A percentile compares a stretch with the other conserved stretches of the same genome.
These are phyloP conservation scores for Verticillium isaacii DNA, from an alignment of 2,329 filamentous ascomycete genomes.

Conservation along the genomic window DNA sequence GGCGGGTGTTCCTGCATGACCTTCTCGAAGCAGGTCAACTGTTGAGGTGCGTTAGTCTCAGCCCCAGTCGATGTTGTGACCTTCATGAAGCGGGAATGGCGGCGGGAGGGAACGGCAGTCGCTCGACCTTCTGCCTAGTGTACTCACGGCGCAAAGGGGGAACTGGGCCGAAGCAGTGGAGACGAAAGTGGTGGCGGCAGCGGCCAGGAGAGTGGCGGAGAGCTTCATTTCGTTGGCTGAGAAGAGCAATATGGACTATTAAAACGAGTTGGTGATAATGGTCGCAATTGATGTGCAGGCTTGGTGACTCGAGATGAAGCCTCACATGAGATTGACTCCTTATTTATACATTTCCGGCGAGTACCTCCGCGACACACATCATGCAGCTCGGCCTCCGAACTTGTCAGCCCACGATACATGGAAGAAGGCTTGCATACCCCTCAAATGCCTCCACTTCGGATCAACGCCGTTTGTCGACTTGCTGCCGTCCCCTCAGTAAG, in stretches of 20 bases:
- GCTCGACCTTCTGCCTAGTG: neutral
- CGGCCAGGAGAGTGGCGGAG: neutral
- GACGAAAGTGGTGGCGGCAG: neutral
- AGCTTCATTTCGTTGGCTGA: neutral
- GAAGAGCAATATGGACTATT: neutral
- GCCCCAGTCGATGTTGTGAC: neutral
- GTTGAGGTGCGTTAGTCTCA: neutral
- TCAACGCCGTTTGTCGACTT: neutral
- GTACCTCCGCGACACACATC: neutral
- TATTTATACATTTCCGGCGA: neutral
- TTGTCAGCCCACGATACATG: neutral
- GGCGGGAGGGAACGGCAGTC: neutral
- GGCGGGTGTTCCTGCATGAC: conserved; percentile 21
- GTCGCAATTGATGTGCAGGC: neutral
- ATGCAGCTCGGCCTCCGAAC: neutral
- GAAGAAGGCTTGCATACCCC: neutral
- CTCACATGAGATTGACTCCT: neutral
- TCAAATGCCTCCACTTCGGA: neutral
- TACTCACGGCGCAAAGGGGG: neutral
- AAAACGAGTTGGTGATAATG: neutral
- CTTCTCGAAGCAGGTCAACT: conserved; percentile 18
- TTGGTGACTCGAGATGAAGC: neutral
- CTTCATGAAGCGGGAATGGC: neutral
- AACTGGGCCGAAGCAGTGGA: neutral
- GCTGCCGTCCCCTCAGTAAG: neutral